Conservation (phyloP, 2,329 filamentous ascomycete genomes). For the Drechslerella stenobrocha region DNA sequence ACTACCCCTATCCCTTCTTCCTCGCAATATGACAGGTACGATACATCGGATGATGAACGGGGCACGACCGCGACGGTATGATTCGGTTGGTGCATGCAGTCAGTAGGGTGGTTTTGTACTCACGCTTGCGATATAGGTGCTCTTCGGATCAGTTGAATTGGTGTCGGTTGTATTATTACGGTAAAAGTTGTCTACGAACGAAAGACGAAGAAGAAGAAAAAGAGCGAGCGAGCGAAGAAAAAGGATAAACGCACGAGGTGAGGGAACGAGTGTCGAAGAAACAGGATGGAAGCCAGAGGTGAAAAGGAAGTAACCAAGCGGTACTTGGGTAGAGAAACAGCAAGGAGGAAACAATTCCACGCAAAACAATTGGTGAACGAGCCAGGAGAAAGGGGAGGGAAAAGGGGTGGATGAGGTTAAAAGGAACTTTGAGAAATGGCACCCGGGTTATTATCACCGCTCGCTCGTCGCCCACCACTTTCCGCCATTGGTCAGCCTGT, state of each 20-base stretch:
- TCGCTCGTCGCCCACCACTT: too few species aligned
- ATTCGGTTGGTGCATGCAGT: too few species aligned
- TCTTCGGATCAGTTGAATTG: background rate
- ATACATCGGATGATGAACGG: too few species aligned
- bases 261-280: background rate
- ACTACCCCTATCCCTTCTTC: background rate
- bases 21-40: too few species aligned
- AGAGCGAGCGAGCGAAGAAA: background rate
- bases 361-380: background rate
- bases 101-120: too few species aligned
- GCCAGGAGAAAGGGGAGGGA: background rate
- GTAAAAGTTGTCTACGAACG: background rate
- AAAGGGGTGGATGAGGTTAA: constrained; percentile 31
- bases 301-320: constrained; percentile 4
- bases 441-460: too few species aligned
- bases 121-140: too few species aligned
- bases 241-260: background rate
- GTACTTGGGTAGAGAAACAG: background rate
- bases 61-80: too few species aligned
- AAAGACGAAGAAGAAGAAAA: constrained; percentile 4
- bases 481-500: too few species aligned
- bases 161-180: background rate
- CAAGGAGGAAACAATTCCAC: background rate
- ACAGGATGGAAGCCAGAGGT: background rate
- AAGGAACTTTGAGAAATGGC: constrained; percentile 41